These are phyloP conservation scores for Starmerella geochares DNA, from an alignment of 805 yeast genomes.

Conservation along the genomic window DNA sequence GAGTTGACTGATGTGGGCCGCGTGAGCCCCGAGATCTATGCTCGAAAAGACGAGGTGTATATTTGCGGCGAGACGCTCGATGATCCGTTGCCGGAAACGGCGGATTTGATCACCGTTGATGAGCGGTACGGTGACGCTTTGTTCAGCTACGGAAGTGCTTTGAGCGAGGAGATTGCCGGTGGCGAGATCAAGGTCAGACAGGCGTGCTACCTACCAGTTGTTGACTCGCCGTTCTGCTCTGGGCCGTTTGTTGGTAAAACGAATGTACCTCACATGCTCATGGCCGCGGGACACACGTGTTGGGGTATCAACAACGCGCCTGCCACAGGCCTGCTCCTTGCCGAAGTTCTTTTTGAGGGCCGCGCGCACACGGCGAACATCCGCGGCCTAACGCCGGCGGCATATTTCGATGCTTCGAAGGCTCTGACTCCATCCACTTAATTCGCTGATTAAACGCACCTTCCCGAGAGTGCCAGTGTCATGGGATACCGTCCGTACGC, in stretches of 20 bases:
- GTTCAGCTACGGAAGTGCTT: slow-evolving; percentile 66
- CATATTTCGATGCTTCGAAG: slow-evolving; percentile 51
- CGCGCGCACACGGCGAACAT: slow-evolving; percentile 67
- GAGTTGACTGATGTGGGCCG: slow-evolving; percentile 50
- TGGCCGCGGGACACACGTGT: slow-evolving; percentile 93
- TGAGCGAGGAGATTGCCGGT: slow-evolving; percentile 55
- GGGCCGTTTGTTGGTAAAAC: slow-evolving; percentile 96
- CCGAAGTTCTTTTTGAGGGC: slow-evolving; percentile 81
- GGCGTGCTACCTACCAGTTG: slow-evolving; percentile 91
- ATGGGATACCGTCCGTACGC: neutral
- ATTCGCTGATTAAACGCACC: neutral
- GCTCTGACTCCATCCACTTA: neutral
- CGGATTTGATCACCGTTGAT: slow-evolving; percentile 85
- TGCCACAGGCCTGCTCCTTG: slow-evolving; percentile 86
- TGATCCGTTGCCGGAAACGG: slow-evolving; percentile 84
- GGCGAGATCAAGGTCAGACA: slow-evolving; percentile 76
- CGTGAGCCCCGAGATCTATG: slow-evolving; percentile 89
- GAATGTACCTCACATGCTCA: slow-evolving; percentile 61
- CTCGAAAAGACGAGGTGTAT: slow-evolving; percentile 89
- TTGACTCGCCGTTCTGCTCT: slow-evolving; percentile 81
- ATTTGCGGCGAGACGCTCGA: slow-evolving; percentile 94
- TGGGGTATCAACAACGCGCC: slow-evolving; percentile 99
- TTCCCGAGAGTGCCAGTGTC: neutral
- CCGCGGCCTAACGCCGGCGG: slow-evolving; percentile 70
- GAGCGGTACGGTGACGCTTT: slow-evolving; percentile 80